A percentile compares a stretch with the other conserved stretches of the same genome.
Conservation (phyloP, 805 yeast species). For the Dipodascopsis uninucleata region DNA sequence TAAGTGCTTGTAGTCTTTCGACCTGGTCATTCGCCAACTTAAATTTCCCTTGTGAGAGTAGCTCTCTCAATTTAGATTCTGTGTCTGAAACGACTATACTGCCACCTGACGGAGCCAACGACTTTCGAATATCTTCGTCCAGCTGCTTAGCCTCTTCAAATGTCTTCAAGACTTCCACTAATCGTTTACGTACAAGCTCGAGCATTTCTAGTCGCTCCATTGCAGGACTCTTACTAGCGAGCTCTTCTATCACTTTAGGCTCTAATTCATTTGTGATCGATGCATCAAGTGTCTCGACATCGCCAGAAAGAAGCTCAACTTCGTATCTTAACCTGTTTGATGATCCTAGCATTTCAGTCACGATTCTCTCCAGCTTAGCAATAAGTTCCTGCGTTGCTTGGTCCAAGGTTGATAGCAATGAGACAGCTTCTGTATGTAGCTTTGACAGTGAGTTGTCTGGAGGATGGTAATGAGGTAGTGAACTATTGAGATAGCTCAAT, state of each 20-base stretch:
- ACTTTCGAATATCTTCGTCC: constrained; percentile 11
- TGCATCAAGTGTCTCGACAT: constrained; percentile 17
- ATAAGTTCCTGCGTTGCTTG: constrained; percentile 24
- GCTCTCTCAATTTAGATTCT: constrained; percentile 11
- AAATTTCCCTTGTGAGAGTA: constrained; percentile 15
- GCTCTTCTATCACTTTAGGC: constrained; percentile 16
- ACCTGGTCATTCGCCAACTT: constrained; percentile 17
- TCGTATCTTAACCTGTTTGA: constrained; percentile 23
- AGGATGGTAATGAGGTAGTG: constrained; percentile 13
- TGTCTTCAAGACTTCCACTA: constrained; percentile 18
- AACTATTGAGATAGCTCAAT: constrained; percentile 17
- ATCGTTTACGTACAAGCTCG: constrained; percentile 23
- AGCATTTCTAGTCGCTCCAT: constrained; percentile 25
- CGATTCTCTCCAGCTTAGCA: constrained; percentile 17
- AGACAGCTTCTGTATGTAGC: constrained; percentile 21
- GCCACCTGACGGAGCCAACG: constrained; percentile 7
- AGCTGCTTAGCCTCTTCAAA: constrained; percentile 18
- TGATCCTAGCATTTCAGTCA: constrained; percentile 23
- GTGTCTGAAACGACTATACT: neutral
- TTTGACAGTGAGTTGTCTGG: constrained; percentile 14
- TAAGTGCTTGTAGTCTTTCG: constrained; percentile 8
- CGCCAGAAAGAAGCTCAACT: constrained; percentile 26
- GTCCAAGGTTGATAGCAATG: constrained; percentile 23
- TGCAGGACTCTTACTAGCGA: constrained; percentile 19
- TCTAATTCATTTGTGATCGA: constrained; percentile 8